Base-by-base conservation (phyloP, 2,329 filamentous ascomycete species). In the Didymellaceae sp. region DNA sequence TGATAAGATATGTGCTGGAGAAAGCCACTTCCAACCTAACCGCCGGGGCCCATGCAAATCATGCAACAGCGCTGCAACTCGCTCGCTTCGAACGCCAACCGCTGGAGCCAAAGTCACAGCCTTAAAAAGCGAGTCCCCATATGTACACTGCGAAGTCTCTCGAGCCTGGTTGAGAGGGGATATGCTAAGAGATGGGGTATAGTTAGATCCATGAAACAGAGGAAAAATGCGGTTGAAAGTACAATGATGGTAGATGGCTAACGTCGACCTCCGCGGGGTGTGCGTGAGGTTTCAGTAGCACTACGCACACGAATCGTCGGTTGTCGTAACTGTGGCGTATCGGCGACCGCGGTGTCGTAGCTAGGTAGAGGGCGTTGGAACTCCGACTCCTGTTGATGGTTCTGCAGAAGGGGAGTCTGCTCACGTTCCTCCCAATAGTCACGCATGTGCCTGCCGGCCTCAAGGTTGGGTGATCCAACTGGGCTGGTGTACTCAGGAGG, bases 321-420 rank as follows among this genome's bases (percentile, higher is more conserved):
- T 18, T 59, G 54, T 17, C 44, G 61, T 16, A 63, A 55, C 20
- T 60, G 55, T 8, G 67, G 62, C 32, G 62, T 53, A 91, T 95
- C 68, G 87, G 97, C 70, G 79, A 91, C 80, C 1, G 89, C 90
- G 52, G 90, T 89, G 70, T 86, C 89, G 68, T 95, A 95, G 63
- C 85, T 92, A 2, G 90, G 90, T 57, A 94, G 91, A 0, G 90
- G 89, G 18, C 45, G 89, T 87, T 74, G 57, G 47, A 40, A 45
- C 42, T 52, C 45, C 11, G 44, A 54, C 52, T 51, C 31, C 45
- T 57, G 55, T 54, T 63, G 64, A 30, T 56, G 59, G 21, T 61
- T 59, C 33, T 62, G 58, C 25, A 74, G 39, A n/a, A 73, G 80
- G 66, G 68, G 67, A 1, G 83, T 81, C 44, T 80, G 80, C 33